Evolutionary conservation across 1,284 basidiomycete genomes (phyloP).

Genomic region (Ceratobasidium sp.): DNA sequence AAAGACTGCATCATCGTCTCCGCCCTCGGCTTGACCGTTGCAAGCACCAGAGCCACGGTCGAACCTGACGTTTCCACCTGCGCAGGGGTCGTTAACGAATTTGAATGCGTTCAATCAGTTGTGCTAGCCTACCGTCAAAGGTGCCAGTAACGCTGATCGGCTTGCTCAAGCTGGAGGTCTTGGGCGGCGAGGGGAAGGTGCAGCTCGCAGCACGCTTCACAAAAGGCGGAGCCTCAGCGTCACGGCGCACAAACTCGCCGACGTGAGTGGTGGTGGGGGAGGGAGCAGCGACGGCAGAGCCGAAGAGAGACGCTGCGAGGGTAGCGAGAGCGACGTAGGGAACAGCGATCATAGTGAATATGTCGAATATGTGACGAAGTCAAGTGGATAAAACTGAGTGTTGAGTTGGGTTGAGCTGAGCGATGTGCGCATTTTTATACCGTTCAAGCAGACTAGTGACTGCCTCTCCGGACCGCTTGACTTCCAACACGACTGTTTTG

Average conservation of each 20-base stretch:
- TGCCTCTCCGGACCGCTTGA: no score
- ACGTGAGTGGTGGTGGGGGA: constrained; percentile 28
- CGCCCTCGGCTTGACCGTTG: no score
- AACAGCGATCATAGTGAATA: constrained; percentile 19
- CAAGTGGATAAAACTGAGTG: not conserved
- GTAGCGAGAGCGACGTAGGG: constrained; percentile 18
- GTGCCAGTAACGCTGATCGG: constrained; percentile 17
- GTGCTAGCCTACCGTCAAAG: not conserved
- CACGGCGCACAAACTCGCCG: constrained; percentile 17
- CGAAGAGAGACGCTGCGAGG: constrained; percentile 8
- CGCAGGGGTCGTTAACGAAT: not conserved
- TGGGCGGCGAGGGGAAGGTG: not conserved
- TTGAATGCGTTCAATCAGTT: not conserved
- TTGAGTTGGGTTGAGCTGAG: not conserved
- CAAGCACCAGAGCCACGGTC: not conserved
- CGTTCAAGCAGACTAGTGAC: no score
- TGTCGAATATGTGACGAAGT: not conserved
- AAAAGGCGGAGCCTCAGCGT: constrained; percentile 15
- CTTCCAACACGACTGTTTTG: no score
- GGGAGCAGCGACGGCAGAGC: constrained; percentile 21
- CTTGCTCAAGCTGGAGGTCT: constrained; percentile 4
- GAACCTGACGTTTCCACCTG: constrained; percentile 24
- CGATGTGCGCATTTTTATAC: not conserved
- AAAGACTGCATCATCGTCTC: no score
- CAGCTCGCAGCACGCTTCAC: constrained; percentile 24